A percentile compares a stretch with the other conserved stretches of the same genome.
Evolutionary conservation across 2,329 filamentous ascomycete genomes (phyloP).

Genomic region (Thermoascus crustaceus): DNA sequence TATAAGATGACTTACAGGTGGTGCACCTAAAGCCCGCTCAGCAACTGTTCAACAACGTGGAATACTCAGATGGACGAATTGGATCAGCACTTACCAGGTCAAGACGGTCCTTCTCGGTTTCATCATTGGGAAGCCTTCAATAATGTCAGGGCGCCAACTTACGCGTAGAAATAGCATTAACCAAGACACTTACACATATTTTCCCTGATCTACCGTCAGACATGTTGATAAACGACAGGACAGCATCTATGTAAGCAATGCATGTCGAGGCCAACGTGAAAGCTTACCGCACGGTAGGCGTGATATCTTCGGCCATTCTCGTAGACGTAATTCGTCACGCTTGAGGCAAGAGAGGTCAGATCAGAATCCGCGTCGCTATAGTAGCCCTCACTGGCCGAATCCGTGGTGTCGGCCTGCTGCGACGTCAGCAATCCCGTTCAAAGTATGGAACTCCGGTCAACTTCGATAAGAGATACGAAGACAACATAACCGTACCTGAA

Average conservation of each 20-base stretch:
- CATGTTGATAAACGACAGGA: neutral
- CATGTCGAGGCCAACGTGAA: no score
- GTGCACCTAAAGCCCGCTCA: neutral
- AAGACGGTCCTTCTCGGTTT: neutral
- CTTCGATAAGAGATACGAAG: no score
- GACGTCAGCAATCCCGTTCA: no score
- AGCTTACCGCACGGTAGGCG: neutral
- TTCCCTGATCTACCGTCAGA: neutral
- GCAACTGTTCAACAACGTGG: neutral
- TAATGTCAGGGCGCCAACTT: neutral
- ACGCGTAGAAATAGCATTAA: neutral
- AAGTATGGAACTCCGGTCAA: no score
- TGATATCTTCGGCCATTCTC: constrained; percentile 5
- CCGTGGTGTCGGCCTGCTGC: no score
- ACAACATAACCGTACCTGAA: no score
- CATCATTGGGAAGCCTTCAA: neutral
- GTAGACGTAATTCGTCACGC: constrained; percentile 2
- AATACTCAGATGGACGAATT: neutral
- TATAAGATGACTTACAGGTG: neutral
- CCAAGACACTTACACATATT: constrained; percentile 1
- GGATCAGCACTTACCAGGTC: neutral
- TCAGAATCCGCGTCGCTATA: neutral
- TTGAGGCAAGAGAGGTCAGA: neutral
- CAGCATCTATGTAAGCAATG: neutral
- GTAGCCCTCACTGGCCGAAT: neutral